Evolutionary conservation across 352 stramenopile genomes (phyloP), one percentile per base, ranked within the genome.

Genomic region (Globisporangium okanoganense): DNA sequence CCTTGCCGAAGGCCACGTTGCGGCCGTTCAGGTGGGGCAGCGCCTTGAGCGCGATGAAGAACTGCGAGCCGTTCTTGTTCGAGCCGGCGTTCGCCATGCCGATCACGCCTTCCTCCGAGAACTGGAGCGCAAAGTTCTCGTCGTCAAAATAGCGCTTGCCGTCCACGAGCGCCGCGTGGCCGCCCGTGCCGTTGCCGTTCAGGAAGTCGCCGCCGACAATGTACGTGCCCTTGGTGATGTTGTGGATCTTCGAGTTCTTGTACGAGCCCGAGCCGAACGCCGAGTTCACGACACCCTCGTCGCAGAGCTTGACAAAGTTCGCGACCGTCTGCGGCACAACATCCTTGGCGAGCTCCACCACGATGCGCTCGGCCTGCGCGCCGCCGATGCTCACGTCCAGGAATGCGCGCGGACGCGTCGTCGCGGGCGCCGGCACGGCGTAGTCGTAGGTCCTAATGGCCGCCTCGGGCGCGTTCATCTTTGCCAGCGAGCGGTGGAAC

Each of bases 1-100:
- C 67, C 70, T 95, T 95, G 67, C 86, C 86, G 53, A 95, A 95
- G 20, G 85, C 86, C 35, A 94, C 86, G 62, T 95, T 92, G 68
- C 85, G 84, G 62, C 86, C 86, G 68, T 95, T 93, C 49, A 95
- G 71, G 70, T 95, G 86, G 29, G 86, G 84, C 65, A 91, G 69
- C 60, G 84, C 76, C 69, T 83, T 71, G 44, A 94, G 74, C 61
- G 85, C 98, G 66, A 99, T 99, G 76, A 99, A 99, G 76, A 99
- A 99, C 82, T 99, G 98, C 67, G 87, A 98, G 5, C 97, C 97
- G 78, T 99, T 99, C 48, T 98, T 99, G 79, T 98, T 95, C 53
- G 87, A 77, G 33, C 97, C 97, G 35, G 87, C 85, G 75, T 99
- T 99, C 36, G 97, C 97, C 97, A 99, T 99, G 64, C 85, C 85